phyloP scores from a whole-genome alignment of 768 basidiomycete genomes.

The Suillus clintonianus region DNA sequence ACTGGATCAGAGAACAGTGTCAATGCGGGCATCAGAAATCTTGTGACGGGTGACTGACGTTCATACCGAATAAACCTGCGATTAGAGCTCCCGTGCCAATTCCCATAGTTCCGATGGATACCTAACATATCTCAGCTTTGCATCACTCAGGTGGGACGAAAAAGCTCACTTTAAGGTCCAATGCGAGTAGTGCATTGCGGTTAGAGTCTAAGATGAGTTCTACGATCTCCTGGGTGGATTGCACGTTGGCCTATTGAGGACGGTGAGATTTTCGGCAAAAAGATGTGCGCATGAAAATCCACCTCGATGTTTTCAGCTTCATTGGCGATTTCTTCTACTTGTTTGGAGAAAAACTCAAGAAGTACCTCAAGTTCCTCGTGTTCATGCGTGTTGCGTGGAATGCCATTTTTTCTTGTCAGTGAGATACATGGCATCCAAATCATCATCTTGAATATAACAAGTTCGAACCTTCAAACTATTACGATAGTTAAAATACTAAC shows the following conservation, averaged over 20 bases:
- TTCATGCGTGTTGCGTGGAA: slow-evolving; percentile 65
- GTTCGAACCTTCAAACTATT: neutral
- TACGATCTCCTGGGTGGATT: slow-evolving; percentile 97
- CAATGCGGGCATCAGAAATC: neutral
- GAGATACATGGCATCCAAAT: slow-evolving; percentile 93
- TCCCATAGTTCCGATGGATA: slow-evolving; percentile 94
- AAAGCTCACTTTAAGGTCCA: slow-evolving; percentile 77
- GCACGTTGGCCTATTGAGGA: slow-evolving; percentile 73
- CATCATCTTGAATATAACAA: slow-evolving; percentile 66
- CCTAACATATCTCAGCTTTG: slow-evolving; percentile 38
- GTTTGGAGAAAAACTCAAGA: slow-evolving; percentile 93
- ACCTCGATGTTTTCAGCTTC: slow-evolving; percentile 89
- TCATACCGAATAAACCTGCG: slow-evolving; percentile 96
- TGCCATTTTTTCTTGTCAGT: slow-evolving; percentile 76
- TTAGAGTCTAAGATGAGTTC: slow-evolving; percentile 96
- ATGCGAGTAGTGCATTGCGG: slow-evolving; percentile 86
- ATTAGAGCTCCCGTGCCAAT: slow-evolving; percentile 88
- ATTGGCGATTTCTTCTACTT: slow-evolving; percentile 95
- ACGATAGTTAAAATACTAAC: slow-evolving; percentile 39
- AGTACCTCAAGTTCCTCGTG: slow-evolving; percentile 94
- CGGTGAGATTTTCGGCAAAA: slow-evolving; percentile 1
- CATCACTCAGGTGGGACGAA: neutral
- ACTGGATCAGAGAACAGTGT: slow-evolving; percentile 40
- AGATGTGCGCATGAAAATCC: slow-evolving; percentile 14
- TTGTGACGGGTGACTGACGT: slow-evolving; percentile 54